phyloP scores from a whole-genome alignment of 306 rosid species.

The Delonix regia region DNA sequence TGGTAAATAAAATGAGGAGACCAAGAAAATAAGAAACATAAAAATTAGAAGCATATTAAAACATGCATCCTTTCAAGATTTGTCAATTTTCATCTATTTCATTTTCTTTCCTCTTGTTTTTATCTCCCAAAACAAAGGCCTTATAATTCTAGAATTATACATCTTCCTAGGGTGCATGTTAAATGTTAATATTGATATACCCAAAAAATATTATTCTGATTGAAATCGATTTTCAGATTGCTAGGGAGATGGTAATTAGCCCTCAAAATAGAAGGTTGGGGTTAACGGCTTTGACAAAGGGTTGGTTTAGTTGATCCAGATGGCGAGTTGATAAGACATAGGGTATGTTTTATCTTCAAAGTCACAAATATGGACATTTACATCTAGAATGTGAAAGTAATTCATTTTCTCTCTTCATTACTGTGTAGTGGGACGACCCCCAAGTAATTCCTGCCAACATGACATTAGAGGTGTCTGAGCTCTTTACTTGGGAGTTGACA shows the following conservation, averaged over 20 bases:
- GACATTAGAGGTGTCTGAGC: slow-evolving; percentile 90
- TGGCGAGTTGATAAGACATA: slow-evolving; percentile 87
- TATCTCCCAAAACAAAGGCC: not conserved
- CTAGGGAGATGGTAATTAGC: slow-evolving; percentile 98
- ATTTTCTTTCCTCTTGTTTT: not conserved
- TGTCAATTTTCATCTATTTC: not conserved
- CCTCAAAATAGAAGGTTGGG: slow-evolving; percentile 92
- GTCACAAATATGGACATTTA: not conserved
- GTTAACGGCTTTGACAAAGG: slow-evolving; percentile 73
- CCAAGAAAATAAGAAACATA: not conserved
- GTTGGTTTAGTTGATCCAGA: slow-evolving; percentile 82
- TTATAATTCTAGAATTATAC: not conserved
- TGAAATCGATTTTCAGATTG: slow-evolving; percentile 65
- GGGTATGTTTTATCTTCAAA: slow-evolving; percentile 57
- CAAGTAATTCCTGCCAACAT: slow-evolving; percentile 85
- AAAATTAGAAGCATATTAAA: not conserved
- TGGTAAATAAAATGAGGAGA: not conserved
- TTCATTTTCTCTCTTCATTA: slow-evolving; percentile 29
- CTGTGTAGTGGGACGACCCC: slow-evolving; percentile 91
- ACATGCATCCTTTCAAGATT: not conserved
- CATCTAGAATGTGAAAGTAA: slow-evolving; percentile 29
- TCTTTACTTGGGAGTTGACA: slow-evolving; percentile 89
- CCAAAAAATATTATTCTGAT: slow-evolving; percentile 14
- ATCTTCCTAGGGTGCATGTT: slow-evolving; percentile 22
- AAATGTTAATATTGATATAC: not conserved